Conservation (phyloP, 2,329 filamentous ascomycete species). For the Zymoseptoria passerinii region DNA sequence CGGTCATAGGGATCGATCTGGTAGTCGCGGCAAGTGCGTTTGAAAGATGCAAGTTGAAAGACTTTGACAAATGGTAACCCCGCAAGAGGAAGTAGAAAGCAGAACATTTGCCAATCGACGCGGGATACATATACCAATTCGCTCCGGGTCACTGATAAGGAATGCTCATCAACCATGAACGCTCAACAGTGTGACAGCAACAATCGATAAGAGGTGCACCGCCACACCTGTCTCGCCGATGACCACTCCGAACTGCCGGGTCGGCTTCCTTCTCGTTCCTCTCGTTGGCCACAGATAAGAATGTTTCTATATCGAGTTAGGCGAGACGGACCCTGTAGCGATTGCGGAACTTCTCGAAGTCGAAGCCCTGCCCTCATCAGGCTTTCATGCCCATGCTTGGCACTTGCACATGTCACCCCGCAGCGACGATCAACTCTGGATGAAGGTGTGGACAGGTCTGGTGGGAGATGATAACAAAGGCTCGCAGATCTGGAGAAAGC, state of each 20-base stretch:
- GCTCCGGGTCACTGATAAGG: neutral
- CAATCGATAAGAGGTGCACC: neutral
- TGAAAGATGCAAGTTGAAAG: neutral
- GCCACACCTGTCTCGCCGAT: neutral
- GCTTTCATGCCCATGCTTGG: too few relatives aligned
- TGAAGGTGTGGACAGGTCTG: neutral
- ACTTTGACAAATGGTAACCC: neutral
- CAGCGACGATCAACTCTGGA: neutral
- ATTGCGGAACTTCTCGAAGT: neutral
- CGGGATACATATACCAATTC: neutral
- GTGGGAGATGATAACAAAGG: neutral
- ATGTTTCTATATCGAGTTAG: neutral
- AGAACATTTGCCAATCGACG: neutral
- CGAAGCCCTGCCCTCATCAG: neutral
- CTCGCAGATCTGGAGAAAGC: neutral
- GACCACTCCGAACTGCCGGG: neutral
- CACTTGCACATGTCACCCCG: neutral
- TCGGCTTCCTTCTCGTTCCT: too few relatives aligned
- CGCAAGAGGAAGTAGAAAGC: neutral
- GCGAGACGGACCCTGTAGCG: neutral
- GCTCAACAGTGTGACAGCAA: neutral
- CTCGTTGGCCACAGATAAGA: neutral
- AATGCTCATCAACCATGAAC: neutral
- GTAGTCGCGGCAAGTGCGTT: neutral
- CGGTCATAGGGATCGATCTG: neutral